A percentile compares a stretch with the other conserved stretches of the same genome.
phyloP scores from a whole-genome alignment of 495 filamentous ascomycete species.

The Lepraria neglecta region DNA sequence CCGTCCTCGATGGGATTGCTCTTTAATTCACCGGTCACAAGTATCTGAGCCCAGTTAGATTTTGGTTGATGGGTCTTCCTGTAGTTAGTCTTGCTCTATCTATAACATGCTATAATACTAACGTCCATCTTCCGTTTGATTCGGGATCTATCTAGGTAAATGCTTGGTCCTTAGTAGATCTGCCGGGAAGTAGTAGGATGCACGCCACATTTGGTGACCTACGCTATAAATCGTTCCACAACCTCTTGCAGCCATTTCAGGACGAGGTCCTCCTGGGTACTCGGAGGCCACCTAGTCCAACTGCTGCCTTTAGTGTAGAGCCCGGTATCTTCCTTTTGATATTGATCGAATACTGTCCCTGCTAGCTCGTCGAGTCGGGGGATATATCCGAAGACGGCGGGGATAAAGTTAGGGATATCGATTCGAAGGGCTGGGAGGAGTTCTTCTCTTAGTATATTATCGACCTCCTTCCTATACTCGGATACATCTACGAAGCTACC shows the following conservation, averaged over 20 bases:
- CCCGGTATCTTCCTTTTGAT: conserved; percentile 18
- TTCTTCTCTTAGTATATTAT: conserved; percentile 35
- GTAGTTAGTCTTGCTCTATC: conserved; percentile 12
- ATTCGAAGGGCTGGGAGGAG: conserved; percentile 29
- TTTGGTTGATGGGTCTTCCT: conserved; percentile 1
- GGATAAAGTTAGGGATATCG: conserved; percentile 28
- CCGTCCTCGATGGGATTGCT: conserved; percentile 39
- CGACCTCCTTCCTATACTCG: conserved; percentile 38
- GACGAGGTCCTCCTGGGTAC: conserved; percentile 19
- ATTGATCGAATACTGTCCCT: conserved; percentile 30
- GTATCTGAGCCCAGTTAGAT: conserved; percentile 40
- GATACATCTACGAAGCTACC: conserved; percentile 41
- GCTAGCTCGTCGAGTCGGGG: conserved; percentile 15
- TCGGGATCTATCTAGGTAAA: conserved; percentile 11
- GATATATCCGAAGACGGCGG: conserved; percentile 13
- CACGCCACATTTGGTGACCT: conserved; percentile 27
- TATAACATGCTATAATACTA: conserved; percentile 33
- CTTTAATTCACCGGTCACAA: conserved; percentile 44
- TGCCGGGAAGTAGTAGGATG: conserved; percentile 22
- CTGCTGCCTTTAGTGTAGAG: conserved; percentile 28
- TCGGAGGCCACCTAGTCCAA: conserved; percentile 22
- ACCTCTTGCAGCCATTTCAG: conserved; percentile 35
- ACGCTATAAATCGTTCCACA: conserved; percentile 31
- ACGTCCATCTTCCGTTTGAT: conserved; percentile 39
- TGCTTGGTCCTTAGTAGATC: neutral